Evolutionary conservation across 352 stramenopile species (phyloP).

Genomic region (Globisporangium paroecandrum): DNA sequence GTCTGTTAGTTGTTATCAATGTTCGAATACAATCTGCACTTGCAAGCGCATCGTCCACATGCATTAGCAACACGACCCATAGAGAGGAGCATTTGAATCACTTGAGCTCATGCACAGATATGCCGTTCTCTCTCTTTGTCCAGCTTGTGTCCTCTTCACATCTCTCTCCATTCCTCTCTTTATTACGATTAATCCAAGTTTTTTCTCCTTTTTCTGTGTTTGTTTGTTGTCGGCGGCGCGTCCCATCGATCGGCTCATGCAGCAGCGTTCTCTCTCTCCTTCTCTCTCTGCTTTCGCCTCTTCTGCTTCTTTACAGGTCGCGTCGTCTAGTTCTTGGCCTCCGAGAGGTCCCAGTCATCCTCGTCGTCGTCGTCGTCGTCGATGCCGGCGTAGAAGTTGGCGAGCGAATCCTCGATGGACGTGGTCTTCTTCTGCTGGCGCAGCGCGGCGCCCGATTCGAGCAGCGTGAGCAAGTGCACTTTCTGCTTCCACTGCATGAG

Average conservation of each 20-base stretch:
- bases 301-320: neutral
- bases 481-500: slow-evolving; percentile 98
- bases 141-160: neutral
- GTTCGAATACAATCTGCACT: too few relatives aligned
- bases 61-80: neutral
- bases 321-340: slow-evolving; percentile 25
- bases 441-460: slow-evolving; percentile 64
- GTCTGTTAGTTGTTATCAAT: too few relatives aligned
- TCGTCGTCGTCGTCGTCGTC: slow-evolving; percentile 69
- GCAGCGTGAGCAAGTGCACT: slow-evolving; percentile 88
- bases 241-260: neutral
- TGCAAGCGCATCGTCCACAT: neutral
- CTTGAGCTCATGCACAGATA: neutral
- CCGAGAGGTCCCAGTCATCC: slow-evolving; percentile 37
- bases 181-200: slow-evolving; percentile 16
- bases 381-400: slow-evolving; percentile 78
- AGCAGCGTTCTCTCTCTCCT: neutral
- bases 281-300: neutral
- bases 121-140: neutral
- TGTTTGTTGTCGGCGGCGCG: neutral
- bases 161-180: slow-evolving; percentile 3
- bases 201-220: slow-evolving; percentile 11
- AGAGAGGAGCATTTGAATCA: neutral
- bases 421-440: slow-evolving; percentile 40
- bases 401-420: slow-evolving; percentile 59